Evolutionary conservation across 2,329 filamentous ascomycete species (phyloP), one percentile per base, ranked within the genome.

Genomic region (Aureobasidium sp.): DNA sequence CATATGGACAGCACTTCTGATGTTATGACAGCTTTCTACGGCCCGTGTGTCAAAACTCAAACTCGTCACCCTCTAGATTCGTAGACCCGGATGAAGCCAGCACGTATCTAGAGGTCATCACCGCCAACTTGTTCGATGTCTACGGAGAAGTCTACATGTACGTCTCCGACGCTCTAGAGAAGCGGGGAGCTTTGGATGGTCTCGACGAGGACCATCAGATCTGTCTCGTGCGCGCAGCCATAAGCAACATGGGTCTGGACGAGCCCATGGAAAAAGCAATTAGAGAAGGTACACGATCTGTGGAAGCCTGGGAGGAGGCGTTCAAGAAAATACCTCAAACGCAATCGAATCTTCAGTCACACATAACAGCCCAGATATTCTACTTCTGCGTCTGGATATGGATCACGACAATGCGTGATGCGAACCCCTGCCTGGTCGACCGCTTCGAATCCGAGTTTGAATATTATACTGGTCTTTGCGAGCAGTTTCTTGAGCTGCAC

Each of bases 301-400:
- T 55, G n/a, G 13, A 33, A 3, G 36, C 33, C n/a, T 55, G 53
- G 53, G 23, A 8, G 3, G 7, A 25, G 10, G 53, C 53, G 18
- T 55, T 55, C n/a, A 33, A 20, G 18, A 29, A 8, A 5, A 18
- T 29, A 16, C n/a, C 33, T 25, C n/a, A 15, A 42, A 55, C 53
- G 7, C 9, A 18, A 10, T 5, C 36, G 13, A 55, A 55, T n/a
- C 7, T 55, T 6, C 16, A 27, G 13, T 55, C 53, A 13, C 53
- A 55, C n/a, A 55, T 55, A 10, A 13, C 33, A 11, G 42, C 53
- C 33, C 53, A 55, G 18, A 29, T 55, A 4, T 55, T 42, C 53
- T 55, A 42, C 53, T 55, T 55, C 38, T 55, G 53, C 53, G 38
- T 55, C n/a, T 42, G 11, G 2, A 27, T 55, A 27, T 55, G 53